Conservation (phyloP, 805 yeast species). For the Yamadazyma nakazawae region DNA sequence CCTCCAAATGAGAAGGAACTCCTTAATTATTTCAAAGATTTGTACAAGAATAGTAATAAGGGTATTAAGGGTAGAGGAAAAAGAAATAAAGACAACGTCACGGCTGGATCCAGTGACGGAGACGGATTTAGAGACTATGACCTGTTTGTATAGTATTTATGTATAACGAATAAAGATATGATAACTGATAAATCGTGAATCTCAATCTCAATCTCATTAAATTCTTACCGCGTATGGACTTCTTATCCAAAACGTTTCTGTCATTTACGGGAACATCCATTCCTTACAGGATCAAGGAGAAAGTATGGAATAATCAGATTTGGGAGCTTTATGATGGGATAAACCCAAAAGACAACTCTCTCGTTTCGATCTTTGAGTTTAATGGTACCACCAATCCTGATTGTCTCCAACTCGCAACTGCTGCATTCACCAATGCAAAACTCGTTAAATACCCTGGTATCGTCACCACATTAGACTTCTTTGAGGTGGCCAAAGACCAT, state of each 20-base stretch:
- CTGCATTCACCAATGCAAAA: constrained; percentile 44
- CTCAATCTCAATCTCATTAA: neutral
- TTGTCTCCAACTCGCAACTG: constrained; percentile 30
- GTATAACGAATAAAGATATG: neutral
- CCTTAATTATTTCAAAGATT: constrained; percentile 71
- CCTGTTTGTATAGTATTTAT: constrained; percentile 4
- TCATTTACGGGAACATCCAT: constrained; percentile 54
- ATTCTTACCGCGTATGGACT: constrained; percentile 51
- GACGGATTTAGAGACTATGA: constrained; percentile 2
- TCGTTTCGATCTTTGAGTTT: constrained; percentile 66
- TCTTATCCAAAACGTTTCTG: constrained; percentile 59
- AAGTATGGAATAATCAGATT: constrained; percentile 31
- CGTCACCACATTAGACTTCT: constrained; percentile 56
- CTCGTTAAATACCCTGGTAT: constrained; percentile 69
- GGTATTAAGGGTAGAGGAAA: constrained; percentile 93
- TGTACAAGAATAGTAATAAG: constrained; percentile 84
- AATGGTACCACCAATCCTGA: constrained; percentile 41
- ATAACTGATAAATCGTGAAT: neutral
- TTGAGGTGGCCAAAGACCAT: constrained; percentile 53
- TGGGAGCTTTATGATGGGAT: constrained; percentile 68
- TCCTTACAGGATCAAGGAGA: constrained; percentile 55
- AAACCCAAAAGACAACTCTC: constrained; percentile 46
- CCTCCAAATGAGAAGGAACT: constrained; percentile 66
- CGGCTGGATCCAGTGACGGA: constrained; percentile 4
- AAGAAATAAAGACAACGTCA: neutral